These are phyloP conservation scores for Talaromyces sp. DNA, from an alignment of 2,329 filamentous ascomycete species.

Conservation along the genomic window DNA sequence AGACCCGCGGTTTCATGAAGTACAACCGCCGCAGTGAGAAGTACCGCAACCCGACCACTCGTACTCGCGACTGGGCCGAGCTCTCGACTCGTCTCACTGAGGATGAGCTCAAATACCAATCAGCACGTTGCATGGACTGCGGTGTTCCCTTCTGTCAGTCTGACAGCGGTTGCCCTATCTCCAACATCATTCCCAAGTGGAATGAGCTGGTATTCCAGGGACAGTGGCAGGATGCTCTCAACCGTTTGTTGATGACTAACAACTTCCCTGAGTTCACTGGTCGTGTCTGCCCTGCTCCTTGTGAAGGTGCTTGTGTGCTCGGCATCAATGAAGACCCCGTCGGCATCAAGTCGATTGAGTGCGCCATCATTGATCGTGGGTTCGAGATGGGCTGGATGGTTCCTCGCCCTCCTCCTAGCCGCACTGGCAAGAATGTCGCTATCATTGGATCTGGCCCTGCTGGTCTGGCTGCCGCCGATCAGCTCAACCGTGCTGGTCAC, in stretches of 20 bases:
- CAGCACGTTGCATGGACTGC: conserved; percentile 97
- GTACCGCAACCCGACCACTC: conserved; percentile 78
- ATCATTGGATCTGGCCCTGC: conserved; percentile 90
- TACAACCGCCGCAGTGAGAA: conserved; percentile 91
- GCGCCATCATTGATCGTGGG: conserved; percentile 93
- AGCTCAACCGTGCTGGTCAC: conserved; percentile 91
- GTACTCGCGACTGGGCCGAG: conserved; percentile 91
- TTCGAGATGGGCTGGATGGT: conserved; percentile 99
- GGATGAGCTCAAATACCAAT: conserved; percentile 94
- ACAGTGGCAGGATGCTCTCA: conserved; percentile 88
- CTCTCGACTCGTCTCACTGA: conserved; percentile 82
- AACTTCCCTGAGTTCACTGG: conserved; percentile 98
- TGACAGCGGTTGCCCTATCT: conserved; percentile 91
- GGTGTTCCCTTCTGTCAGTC: conserved; percentile 98
- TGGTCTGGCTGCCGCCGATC: conserved; percentile 85
- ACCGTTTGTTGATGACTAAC: conserved; percentile 91
- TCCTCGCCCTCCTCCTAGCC: conserved; percentile 70
- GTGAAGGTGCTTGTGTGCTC: conserved; percentile 91
- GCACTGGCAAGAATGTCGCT: conserved; percentile 83
- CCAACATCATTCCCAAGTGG: conserved; percentile 97
- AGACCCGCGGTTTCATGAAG: conserved; percentile 97
- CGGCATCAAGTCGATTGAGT: conserved; percentile 97
- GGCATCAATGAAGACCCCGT: conserved; percentile 97
- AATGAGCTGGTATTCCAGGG: conserved; percentile 71
- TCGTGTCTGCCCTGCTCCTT: conserved; percentile 93